Evolutionary conservation across 257 asterid genomes (phyloP).

Genomic region (Solanum chaucha): DNA sequence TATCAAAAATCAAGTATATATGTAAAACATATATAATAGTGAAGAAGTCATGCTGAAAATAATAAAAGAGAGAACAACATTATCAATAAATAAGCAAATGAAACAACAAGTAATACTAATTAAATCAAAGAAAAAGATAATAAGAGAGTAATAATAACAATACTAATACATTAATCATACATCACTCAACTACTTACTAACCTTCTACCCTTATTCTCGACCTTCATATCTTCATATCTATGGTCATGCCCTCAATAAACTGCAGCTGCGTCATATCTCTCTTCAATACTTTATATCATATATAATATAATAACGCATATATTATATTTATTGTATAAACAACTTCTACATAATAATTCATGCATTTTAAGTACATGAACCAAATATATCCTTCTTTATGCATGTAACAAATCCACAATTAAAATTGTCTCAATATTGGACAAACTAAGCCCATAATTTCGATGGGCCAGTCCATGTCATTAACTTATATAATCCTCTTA

Average conservation of each 20-base stretch:
- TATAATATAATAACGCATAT: not conserved
- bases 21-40: too few relatives aligned
- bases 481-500: not conserved
- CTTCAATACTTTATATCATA: not conserved
- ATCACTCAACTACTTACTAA: not conserved
- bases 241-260: not conserved
- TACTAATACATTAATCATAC: fast-evolving
- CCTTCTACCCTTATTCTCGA: not conserved
- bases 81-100: not conserved
- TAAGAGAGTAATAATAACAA: not conserved
- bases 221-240: not conserved
- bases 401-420: not conserved
- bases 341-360: not conserved
- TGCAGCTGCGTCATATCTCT: not conserved
- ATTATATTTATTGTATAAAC: not conserved
- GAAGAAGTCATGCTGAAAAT: not conserved
- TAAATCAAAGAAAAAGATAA: not conserved
- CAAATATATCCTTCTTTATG: not conserved
- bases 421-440: not conserved
- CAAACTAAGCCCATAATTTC: not conserved
- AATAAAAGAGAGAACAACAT: not conserved
- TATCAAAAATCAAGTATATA: too few relatives aligned
- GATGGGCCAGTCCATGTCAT: not conserved
- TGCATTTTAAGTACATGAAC: not conserved
- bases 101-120: not conserved